Conservation (phyloP, 352 stramenopile genomes). For the Phytophthora kernoviae region DNA sequence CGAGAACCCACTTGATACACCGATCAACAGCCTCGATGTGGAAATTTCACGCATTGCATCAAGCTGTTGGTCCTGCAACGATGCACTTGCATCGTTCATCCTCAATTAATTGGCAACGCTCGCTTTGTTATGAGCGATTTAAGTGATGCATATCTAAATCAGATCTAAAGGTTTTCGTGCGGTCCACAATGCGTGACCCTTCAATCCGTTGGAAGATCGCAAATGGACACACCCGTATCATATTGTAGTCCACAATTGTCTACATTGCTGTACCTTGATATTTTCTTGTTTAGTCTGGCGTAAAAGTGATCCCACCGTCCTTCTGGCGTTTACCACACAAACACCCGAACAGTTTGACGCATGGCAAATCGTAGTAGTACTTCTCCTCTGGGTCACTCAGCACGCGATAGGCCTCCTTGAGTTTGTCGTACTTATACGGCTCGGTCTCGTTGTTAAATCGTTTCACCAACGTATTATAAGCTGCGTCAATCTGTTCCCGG, state of each 20-base stretch:
- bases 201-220: conserved; percentile 25
- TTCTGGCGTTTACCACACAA: conserved; percentile 83
- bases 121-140: conserved; percentile 3
- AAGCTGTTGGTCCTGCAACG: conserved; percentile 11
- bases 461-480: conserved; percentile 83
- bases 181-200: conserved; percentile 17
- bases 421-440: conserved; percentile 84
- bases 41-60: conserved; percentile 32
- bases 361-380: conserved; percentile 86
- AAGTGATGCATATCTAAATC: not conserved
- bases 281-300: conserved; percentile 44
- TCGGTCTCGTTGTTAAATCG: conserved; percentile 88
- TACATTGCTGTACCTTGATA: not conserved
- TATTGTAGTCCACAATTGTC: not conserved
- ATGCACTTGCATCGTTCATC: conserved; percentile 17
- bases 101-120: not conserved
- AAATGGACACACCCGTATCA: not conserved
- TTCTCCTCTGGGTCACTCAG: conserved; percentile 84
- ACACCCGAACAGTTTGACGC: conserved; percentile 80
- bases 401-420: conserved; percentile 75
- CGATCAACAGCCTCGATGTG: conserved; percentile 50
- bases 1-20: conserved; percentile 45
- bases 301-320: conserved; percentile 81
- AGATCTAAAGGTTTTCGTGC: conserved; percentile 9
- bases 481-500: conserved; percentile 75